Evolutionary conservation across 352 stramenopile species (phyloP), one percentile per base, ranked within the genome.

Genomic region (Phytopythium oedochilum): DNA sequence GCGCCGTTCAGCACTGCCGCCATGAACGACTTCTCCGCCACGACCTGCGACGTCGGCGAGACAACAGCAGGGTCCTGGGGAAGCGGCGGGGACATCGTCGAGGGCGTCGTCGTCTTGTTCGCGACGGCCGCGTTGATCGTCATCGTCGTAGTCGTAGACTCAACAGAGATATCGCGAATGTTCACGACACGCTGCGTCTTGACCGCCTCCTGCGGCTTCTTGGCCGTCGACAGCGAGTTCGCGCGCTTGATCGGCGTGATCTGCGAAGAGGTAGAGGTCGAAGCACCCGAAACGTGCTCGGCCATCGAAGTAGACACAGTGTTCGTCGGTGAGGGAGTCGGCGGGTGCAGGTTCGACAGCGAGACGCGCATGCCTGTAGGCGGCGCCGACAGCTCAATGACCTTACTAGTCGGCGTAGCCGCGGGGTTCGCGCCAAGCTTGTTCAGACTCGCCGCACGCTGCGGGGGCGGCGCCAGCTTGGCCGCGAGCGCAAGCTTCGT

Each of bases 141-240:
- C 9, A 53, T 39, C n/a, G 47, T 32, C n/a, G 61, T 54, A 23
- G 44, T 49, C 12, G 61, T 22, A 26, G 62, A 32, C 53, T 51
- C 47, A 34, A 18, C 57, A 6, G 59, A 64, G 12, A 74, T 70
- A 23, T 92, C 82, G 59, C 76, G 78, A 40, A 92, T 87, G 71
- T 84, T 92, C n/a, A 92, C 82, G 5, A 89, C 71, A 52, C 82
- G 82, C 28, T 78, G 68, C 10, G 78, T 86, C 70, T 92, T 92
- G 15, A 63, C 60, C n/a, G 57, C 57, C 38, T 81, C 73, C n/a
- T 45, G 52, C 8, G 70, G 29, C 55, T 91, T 91, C 64, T 88
- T 88, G 6, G 52, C 42, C 10, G 62, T 69, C n/a, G 64, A 77
- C 25, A 83, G 54, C 42, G 73, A 76, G 51, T 81, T 83, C 15